Conservation (phyloP, 495 filamentous ascomycete species). For the Darksidea phi region DNA sequence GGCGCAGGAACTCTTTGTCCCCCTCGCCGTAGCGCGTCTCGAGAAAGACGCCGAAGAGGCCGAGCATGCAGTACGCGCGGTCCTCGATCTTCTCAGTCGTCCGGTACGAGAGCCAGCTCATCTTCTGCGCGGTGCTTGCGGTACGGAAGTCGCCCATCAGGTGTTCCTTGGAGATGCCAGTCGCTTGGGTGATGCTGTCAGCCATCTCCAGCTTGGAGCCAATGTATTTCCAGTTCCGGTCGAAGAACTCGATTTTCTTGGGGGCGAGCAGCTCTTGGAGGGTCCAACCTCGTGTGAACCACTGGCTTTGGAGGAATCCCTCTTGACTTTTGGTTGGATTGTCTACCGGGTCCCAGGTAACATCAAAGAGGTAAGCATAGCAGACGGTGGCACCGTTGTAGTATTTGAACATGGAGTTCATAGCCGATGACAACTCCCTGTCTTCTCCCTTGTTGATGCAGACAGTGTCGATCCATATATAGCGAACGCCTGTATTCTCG, state of each 20-base stretch:
- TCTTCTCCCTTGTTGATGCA: slow-evolving; percentile 43
- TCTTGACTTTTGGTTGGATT: neutral
- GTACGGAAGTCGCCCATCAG: neutral
- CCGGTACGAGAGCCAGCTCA: slow-evolving; percentile 6
- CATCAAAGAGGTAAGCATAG: slow-evolving; percentile 17
- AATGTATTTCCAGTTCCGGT: neutral
- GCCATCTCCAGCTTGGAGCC: neutral
- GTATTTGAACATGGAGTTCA: slow-evolving; percentile 46
- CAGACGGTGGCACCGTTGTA: slow-evolving; percentile 8
- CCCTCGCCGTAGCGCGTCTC: slow-evolving; percentile 2
- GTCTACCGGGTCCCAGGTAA: neutral
- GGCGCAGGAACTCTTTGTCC: neutral
- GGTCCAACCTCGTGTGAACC: too few relatives aligned
- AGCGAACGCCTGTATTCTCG: slow-evolving; percentile 34
- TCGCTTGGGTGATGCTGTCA: neutral
- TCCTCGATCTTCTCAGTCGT: slow-evolving; percentile 8
- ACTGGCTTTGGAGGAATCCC: slow-evolving; percentile 17
- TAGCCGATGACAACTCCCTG: slow-evolving; percentile 42
- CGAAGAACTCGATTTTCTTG: neutral
- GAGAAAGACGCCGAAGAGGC: slow-evolving; percentile 11
- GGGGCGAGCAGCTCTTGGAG: slow-evolving; percentile 23
- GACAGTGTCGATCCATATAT: slow-evolving; percentile 48
- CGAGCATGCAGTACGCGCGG: slow-evolving; percentile 13
- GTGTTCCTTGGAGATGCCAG: neutral
- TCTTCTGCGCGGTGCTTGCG: neutral